Evolutionary conservation across 345 rosid genomes (phyloP).

Genomic region (Melastoma malabathricum): DNA sequence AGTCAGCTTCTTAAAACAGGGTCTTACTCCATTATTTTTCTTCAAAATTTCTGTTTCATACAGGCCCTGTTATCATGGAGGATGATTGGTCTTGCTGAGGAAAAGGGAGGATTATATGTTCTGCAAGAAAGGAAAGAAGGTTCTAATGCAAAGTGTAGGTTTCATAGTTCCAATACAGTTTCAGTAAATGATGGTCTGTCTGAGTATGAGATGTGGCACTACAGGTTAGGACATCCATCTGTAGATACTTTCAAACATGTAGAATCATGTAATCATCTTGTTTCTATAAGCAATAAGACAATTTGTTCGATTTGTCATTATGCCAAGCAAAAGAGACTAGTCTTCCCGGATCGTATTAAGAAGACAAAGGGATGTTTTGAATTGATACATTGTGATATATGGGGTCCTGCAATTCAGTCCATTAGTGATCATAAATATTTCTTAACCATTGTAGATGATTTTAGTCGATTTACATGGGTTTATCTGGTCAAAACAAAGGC

Average conservation of each 20-base stretch:
- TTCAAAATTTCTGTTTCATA: conserved; percentile 3
- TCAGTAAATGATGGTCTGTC: neutral
- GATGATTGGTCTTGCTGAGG: conserved; percentile 14
- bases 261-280: neutral
- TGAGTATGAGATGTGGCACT: conserved; percentile 3
- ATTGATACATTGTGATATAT: conserved; percentile 14
- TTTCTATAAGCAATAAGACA: too few species aligned
- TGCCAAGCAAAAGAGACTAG: conserved; percentile 7
- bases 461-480: conserved; percentile 1
- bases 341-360: neutral
- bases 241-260: too few species aligned
- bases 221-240: neutral
- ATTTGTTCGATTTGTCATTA: conserved; percentile 7
- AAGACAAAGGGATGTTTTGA: conserved; percentile 6
- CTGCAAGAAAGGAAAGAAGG: neutral
- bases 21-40: neutral
- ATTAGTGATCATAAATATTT: conserved; percentile 1
- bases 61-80: conserved; percentile 13
- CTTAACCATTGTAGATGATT: conserved; percentile 15
- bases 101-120: neutral
- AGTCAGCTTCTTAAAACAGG: neutral
- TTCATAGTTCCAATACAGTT: neutral
- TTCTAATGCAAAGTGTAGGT: neutral
- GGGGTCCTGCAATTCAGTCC: conserved; percentile 3
- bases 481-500: conserved; percentile 9